Evolutionary conservation across 345 rosid genomes (phyloP).

Genomic region (Brassica carinata): DNA sequence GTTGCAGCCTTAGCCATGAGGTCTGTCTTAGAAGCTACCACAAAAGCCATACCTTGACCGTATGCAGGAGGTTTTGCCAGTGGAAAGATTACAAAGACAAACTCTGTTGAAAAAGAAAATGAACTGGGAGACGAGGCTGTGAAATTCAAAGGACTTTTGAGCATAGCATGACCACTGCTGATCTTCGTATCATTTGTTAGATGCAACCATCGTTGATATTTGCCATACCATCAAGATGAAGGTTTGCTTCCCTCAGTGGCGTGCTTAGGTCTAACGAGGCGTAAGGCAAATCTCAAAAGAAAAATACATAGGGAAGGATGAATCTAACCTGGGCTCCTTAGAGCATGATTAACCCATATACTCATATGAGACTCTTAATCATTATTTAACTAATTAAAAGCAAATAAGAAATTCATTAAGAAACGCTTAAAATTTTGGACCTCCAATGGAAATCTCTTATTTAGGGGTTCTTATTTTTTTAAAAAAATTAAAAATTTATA

Average conservation of each 20-base stretch:
- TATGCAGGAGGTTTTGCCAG: not conserved
- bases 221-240: constrained; percentile 37
- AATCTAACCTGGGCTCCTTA: too few species aligned
- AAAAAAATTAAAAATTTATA: too few species aligned
- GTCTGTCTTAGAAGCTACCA: constrained; percentile 36
- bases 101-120: constrained; percentile 42
- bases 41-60: constrained; percentile 53
- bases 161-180: constrained; percentile 49
- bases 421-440: too few species aligned
- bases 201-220: constrained; percentile 29
- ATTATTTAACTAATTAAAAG: too few species aligned
- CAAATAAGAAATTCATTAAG: too few species aligned
- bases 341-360: too few species aligned
- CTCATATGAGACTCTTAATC: too few species aligned
- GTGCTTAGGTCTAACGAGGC: too few species aligned
- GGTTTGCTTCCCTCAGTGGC: not conserved
- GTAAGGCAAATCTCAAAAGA: too few species aligned
- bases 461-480: too few species aligned
- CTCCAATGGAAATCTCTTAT: too few species aligned
- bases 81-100: constrained; percentile 48
- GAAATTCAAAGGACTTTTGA: constrained; percentile 30
- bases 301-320: too few species aligned
- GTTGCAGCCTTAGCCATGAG: not conserved
- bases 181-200: constrained; percentile 43
- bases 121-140: constrained; percentile 25